These are phyloP conservation scores for Blastomyces parvus DNA, from an alignment of 2,329 filamentous ascomycete species.

Conservation along the genomic window DNA sequence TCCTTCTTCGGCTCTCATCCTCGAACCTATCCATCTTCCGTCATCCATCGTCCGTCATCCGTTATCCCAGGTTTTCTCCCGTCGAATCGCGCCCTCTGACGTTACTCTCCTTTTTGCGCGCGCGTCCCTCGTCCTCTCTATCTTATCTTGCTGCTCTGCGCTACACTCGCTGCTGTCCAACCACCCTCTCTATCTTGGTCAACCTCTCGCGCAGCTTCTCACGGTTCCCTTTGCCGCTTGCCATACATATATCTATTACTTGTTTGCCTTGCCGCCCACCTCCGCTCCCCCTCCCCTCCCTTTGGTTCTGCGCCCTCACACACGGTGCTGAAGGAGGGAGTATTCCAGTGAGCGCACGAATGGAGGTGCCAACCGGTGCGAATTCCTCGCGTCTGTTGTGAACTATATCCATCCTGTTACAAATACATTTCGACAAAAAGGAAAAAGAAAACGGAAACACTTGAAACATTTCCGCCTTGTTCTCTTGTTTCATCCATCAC, in stretches of 20 bases:
- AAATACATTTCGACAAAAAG: neutral
- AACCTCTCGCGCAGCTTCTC: conserved; percentile 1
- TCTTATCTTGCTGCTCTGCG: neutral
- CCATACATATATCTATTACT: neutral
- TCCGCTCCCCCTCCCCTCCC: neutral
- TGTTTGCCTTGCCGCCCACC: neutral
- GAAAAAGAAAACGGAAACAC: too few relatives aligned
- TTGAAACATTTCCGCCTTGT: neutral
- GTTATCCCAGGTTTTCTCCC: neutral
- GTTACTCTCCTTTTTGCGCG: neutral
- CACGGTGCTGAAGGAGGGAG: neutral
- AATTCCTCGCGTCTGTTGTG: conserved; percentile 12
- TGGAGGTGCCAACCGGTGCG: conserved; percentile 15
- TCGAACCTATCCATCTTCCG: neutral
- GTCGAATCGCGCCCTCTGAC: neutral
- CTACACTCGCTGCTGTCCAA: neutral
- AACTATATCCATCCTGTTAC: neutral
- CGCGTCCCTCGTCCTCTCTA: neutral
- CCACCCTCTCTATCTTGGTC: neutral
- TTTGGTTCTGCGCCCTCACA: neutral
- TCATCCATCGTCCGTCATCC: neutral
- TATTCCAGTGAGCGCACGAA: conserved; percentile 3
- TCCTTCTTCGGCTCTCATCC: neutral
- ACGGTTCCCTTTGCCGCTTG: neutral
- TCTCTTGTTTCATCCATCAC: neutral